A percentile compares a stretch with the other conserved stretches of the same genome.
Evolutionary conservation across 2,329 filamentous ascomycete genomes (phyloP).

Genomic region (Teratosphaeria nubilosa): DNA sequence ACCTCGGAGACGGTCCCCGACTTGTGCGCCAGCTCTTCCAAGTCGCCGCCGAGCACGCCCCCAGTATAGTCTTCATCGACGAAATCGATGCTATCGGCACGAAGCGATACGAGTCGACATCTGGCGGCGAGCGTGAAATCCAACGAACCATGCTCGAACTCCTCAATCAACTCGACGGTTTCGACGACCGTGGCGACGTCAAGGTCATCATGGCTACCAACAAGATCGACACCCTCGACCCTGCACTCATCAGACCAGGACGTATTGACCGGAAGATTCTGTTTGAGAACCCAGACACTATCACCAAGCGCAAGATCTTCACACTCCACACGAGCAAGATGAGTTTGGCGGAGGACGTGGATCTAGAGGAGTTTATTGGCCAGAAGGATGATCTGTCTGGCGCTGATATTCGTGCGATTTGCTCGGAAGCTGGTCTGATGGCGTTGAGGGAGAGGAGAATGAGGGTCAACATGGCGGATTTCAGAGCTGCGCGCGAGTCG

Average conservation of each 20-base stretch:
- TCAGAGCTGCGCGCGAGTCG: constrained; percentile 80
- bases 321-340: constrained; percentile 97
- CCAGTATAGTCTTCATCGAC: constrained; percentile 97
- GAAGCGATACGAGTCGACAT: constrained; percentile 96
- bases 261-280: constrained; percentile 98
- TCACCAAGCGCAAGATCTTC: constrained; percentile 97
- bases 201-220: constrained; percentile 99
- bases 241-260: constrained; percentile 87
- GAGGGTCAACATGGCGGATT: constrained; percentile 98
- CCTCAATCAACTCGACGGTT: constrained; percentile 95
- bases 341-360: constrained; percentile 92
- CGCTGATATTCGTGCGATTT: constrained; percentile 98
- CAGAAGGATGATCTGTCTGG: constrained; percentile 97
- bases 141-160: constrained; percentile 98
- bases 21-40: constrained; percentile 94
- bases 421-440: constrained; percentile 90
- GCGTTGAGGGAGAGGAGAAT: constrained; percentile 89
- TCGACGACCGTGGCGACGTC: constrained; percentile 96
- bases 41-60: constrained; percentile 90
- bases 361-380: constrained; percentile 94
- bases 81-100: constrained; percentile 99
- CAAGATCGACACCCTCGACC: constrained; percentile 97
- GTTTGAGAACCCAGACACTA: constrained; percentile 68
- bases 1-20: constrained; percentile 88
- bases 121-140: constrained; percentile 91